Base-by-base conservation (phyloP, 371 early-diverging fungal genomes). In the Lichtheimia ramosa region DNA sequence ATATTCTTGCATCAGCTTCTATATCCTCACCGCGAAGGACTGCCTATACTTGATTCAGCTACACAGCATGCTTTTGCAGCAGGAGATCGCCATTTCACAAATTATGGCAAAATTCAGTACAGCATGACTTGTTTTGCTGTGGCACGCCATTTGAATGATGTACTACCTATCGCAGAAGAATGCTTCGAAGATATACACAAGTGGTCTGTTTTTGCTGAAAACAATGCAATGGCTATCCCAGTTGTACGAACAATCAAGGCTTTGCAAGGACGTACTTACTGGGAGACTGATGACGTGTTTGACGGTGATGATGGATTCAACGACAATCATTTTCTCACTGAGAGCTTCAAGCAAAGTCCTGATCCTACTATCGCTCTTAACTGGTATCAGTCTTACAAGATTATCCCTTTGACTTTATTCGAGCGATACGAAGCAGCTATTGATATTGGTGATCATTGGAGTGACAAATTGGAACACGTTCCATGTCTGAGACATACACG, bases 301-400 rank as follows among this genome's bases (percentile, higher is more conserved):
- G 69, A 79, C 25, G 73, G 75, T 14, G 74, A 79, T 25, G 79
- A 79, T 61, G 76, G 73, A 2, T 79, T 74, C 40, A 70, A 66
- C 50, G 74, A 79, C 42, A 58, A 43, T 1, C 71, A 73, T 27
- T 79, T 74, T 59, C 61, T 79, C 8, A 27, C 42, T 2, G 76
- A 75, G 50, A 75, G 70, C 14, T 60, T 57, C 54, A 62, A 70
- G 13, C 67, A 67, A 14, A 74, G 72, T 25, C 34, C 68, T 0
- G 74, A 70, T 39, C 60, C 68, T 1, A 39, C 50, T 28, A 66
- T 79, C 0, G 64, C 69, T 1, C 14, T 75, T 40, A 70, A 68
- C 40, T 73, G 74, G 72, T 79, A 79, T 39, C 62, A 70, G n/a
- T 63, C 74, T 0, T 75, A 66, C 53, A 61, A 71, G 20, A 63